Evolutionary conservation across 2,329 filamentous ascomycete genomes (phyloP), one percentile per base, ranked within the genome.

Genomic region (Ustilaginoidea virens): DNA sequence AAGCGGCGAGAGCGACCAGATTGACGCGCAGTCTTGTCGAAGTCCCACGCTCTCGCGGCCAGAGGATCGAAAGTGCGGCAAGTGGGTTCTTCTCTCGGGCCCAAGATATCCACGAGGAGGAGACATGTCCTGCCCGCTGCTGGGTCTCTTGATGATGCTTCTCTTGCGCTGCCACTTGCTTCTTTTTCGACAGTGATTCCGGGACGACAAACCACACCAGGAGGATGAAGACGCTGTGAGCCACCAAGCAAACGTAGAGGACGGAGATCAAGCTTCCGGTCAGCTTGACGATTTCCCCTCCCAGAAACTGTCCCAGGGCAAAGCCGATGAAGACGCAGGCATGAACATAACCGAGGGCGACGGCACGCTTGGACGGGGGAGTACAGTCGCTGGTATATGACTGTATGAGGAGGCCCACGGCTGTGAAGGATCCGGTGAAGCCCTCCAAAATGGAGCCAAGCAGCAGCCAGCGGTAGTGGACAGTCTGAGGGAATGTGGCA

Each of bases 301-400:
- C 78, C 14, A 92, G 46, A 3, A 92, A 63, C 6, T 90, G 90
- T 0, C 90, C 90, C 18, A 87, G 54, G 0, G 90, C 87, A 25
- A 96, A 71, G n/a, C 90, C 90, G 2, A 69, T 66, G 51, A 93
- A 96, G 7, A 98, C 61, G 40, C 78, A 85, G 8, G 82, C 85
- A 43, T 96, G 82, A 42, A 96, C 77, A 47, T 86, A 87, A 5
- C 83, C 86, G 49, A 96, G 90, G 4, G 75, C 72, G 6, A 92
- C 79, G 34, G 78, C 80, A 13, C 90, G 74, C 44, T 71, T 72
- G 17, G 80, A 77, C 0, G 85, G 80, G 4, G 79, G 62, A 1
- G 85, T 87, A 52, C 83, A 93, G 51, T 98, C 90, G 23, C 82
- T 76, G 9, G 80, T 77, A 51, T 96, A 98, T 0, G 87, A 83